A percentile compares a stretch with the other conserved stretches of the same genome.
Conservation (phyloP, 306 rosid genomes). For the Mimosa bimucronata region DNA sequence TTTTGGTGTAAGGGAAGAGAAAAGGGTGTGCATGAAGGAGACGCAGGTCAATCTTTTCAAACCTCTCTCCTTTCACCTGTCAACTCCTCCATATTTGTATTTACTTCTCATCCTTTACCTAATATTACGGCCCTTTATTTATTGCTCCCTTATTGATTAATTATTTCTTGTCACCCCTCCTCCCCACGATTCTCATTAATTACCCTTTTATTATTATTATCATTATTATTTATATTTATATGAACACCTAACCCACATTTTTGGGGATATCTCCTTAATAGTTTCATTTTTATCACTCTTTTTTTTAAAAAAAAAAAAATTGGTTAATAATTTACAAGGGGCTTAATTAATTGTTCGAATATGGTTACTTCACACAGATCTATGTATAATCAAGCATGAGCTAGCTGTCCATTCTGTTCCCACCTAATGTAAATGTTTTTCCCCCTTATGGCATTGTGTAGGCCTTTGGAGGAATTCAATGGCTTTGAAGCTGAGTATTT, state of each 20-base stretch:
- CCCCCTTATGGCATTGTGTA: conserved; percentile 28
- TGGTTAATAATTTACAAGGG: not conserved
- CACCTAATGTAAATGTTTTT: conserved; percentile 26
- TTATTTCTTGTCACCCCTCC: conserved; percentile 46
- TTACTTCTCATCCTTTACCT: conserved; percentile 48
- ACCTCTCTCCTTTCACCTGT: conserved; percentile 47
- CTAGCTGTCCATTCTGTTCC: conserved; percentile 40
- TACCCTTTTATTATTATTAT: conserved; percentile 33
- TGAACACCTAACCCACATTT: not conserved
- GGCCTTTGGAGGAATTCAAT: conserved; percentile 44
- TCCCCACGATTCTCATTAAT: conserved; percentile 41
- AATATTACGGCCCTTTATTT: conserved; percentile 56
- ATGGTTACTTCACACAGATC: not conserved
- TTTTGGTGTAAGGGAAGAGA: conserved; percentile 32
- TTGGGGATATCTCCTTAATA: not conserved
- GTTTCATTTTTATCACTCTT: not conserved
- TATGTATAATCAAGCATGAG: conserved; percentile 21
- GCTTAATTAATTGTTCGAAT: conserved; percentile 1
- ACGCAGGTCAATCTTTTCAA: conserved; percentile 73
- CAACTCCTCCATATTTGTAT: conserved; percentile 56
- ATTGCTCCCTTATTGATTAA: conserved; percentile 36
- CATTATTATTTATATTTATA: conserved; percentile 1
- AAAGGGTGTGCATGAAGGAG: conserved; percentile 53
- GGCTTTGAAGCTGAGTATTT: conserved; percentile 47
- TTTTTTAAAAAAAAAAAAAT: no score